Evolutionary conservation across 768 basidiomycete species (phyloP), one percentile per base, ranked within the genome.

Genomic region (Rossbeevera mucosa): DNA sequence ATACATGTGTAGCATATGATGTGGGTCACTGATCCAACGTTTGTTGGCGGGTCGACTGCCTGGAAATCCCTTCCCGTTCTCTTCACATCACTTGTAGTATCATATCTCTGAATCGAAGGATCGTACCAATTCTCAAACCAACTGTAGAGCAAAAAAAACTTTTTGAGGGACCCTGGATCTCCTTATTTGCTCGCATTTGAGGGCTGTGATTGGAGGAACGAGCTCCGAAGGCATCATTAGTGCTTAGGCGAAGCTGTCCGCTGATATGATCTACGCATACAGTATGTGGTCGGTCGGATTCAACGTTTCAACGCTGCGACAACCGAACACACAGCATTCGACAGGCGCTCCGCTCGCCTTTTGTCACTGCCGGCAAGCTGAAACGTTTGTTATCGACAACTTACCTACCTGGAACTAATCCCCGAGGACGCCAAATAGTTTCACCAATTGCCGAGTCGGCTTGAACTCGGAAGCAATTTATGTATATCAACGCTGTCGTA

Each of bases 401-500:
- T 38, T 38, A 38, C 36, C 11, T 20, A 36, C 33, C 14, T 30
- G 30, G 5, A 14, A 14, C 30, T 5, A 14, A 20, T 47, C 7
- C 30, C 40, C 24, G 49, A 52, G 36, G 5, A 38, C 11, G 11
- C 6, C 36, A 12, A 38, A 38, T 18, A 7, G 29, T 31, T 28
- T 31, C 26, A 16, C 12, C 25, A 11, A 18, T 51, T 28, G 31
- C n/a, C 20, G 12, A 25, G 31, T 28, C 45, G 43, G 55, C 4
- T 25, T 24, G 16, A 38, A 24, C 30, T 53, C 51, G 44, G 20
- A 20, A n/a, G 30, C 24, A 16, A 58, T 57, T 44, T 38, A 38
- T 38, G 18, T 18, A 48, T 46, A 50, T 55, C 50, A 54, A 57
- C 33, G 44, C 29, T 47, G 12, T 48, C 30, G 53, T 51, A 33